These are phyloP conservation scores for Trametes sp. DNA, from an alignment of 1,284 basidiomycete genomes.

Conservation along the genomic window DNA sequence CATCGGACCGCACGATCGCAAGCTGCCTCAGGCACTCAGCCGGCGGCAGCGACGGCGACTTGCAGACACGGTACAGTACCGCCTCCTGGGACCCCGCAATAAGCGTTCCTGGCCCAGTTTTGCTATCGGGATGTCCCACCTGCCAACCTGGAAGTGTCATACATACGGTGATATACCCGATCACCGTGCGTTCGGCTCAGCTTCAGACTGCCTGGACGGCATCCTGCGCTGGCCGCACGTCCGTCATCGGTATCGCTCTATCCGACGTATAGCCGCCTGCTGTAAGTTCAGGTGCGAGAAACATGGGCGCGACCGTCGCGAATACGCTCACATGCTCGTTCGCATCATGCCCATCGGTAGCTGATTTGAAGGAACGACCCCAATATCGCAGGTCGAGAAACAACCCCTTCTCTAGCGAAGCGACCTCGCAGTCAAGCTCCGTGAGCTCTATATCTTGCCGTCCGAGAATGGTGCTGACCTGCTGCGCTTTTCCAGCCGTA, in stretches of 20 bases:
- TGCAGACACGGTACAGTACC: not conserved
- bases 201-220: not conserved
- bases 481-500: too few relatives aligned
- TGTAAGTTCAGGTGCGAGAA: not conserved
- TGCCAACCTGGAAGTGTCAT: not conserved
- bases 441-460: not conserved
- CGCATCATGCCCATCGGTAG: slow-evolving; percentile 7
- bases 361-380: not conserved
- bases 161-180: not conserved
- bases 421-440: not conserved
- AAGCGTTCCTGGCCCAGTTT: not conserved
- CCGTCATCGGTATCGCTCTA: not conserved
- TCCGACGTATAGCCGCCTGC: slow-evolving; percentile 18
- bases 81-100: not conserved
- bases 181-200: not conserved
- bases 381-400: not conserved
- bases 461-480: not conserved
- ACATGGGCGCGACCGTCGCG: not conserved
- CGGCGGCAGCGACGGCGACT: slow-evolving; percentile 1
- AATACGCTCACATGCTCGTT: slow-evolving; percentile 22
- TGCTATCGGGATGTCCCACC: slow-evolving; percentile 1
- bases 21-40: not conserved
- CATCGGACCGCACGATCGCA: not conserved
- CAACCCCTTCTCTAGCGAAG: slow-evolving; percentile 1
- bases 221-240: not conserved